phyloP scores from a whole-genome alignment of 2,329 filamentous ascomycete genomes.

The Ophiostoma ips region DNA sequence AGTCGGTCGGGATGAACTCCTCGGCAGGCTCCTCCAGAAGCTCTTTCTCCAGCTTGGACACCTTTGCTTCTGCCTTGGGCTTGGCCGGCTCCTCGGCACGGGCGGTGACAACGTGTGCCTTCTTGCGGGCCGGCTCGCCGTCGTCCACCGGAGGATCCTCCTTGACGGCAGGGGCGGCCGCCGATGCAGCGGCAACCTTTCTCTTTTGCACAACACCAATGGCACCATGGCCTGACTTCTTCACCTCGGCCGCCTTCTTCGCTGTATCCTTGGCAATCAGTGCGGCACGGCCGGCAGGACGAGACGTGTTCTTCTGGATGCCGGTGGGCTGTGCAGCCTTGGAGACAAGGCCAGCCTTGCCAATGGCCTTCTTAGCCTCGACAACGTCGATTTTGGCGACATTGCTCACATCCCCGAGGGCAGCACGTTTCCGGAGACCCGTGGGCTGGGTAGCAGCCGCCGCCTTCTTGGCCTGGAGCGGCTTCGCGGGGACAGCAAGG shows the following conservation, averaged over 20 bases:
- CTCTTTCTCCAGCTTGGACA: conserved; percentile 18
- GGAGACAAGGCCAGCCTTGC: conserved; percentile 57
- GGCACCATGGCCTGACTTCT: conserved; percentile 58
- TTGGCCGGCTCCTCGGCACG: conserved; percentile 37
- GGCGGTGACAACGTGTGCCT: conserved; percentile 34
- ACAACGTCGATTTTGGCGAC: conserved; percentile 62
- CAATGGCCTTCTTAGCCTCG: conserved; percentile 61
- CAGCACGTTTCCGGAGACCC: conserved; percentile 57
- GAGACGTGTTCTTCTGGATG: conserved; percentile 62
- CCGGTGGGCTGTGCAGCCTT: conserved; percentile 74
- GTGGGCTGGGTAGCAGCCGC: conserved; percentile 25
- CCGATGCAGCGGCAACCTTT: conserved; percentile 27
- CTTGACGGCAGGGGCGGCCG: conserved; percentile 35
- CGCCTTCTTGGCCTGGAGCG: conserved; percentile 31
- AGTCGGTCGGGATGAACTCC: conserved; percentile 17
- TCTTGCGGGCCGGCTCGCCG: conserved; percentile 56
- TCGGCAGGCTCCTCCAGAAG: conserved; percentile 16
- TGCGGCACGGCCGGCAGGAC: conserved; percentile 42
- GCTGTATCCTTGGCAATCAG: conserved; percentile 27
- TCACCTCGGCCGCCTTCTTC: conserved; percentile 54
- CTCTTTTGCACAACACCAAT: conserved; percentile 55
- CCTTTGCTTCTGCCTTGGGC: conserved; percentile 23
- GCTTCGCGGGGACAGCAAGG: conserved; percentile 39
- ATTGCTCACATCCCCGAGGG: conserved; percentile 91
- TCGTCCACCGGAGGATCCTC: conserved; percentile 47